Evolutionary conservation across 495 filamentous ascomycete species (phyloP).

Genomic region (Sporormia fimetaria): DNA sequence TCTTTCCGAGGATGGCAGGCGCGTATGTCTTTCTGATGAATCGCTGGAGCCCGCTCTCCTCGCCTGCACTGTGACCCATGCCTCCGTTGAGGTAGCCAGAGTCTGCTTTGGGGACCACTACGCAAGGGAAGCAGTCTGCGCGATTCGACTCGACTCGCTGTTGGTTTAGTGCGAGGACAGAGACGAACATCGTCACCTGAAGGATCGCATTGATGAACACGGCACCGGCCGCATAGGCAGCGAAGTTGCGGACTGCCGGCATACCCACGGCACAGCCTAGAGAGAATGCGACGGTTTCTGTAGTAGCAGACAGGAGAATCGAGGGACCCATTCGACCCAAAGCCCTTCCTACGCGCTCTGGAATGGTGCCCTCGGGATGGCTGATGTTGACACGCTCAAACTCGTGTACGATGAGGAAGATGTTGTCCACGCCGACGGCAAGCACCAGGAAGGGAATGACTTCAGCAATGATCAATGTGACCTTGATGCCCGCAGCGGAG

Average conservation of each 20-base stretch:
- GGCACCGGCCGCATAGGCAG: constrained; percentile 87
- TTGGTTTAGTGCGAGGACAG: constrained; percentile 84
- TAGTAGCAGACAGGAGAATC: constrained; percentile 87
- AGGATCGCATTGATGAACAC: constrained; percentile 93
- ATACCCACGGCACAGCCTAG: constrained; percentile 91
- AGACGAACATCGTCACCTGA: constrained; percentile 92
- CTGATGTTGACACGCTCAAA: constrained; percentile 90
- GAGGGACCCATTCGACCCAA: constrained; percentile 91
- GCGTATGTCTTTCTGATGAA: constrained; percentile 88
- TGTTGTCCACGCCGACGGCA: constrained; percentile 95
- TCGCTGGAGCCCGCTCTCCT: constrained; percentile 67
- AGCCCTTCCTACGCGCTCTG: constrained; percentile 70
- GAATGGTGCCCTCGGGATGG: constrained; percentile 74
- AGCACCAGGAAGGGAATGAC: constrained; percentile 96
- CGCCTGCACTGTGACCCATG: constrained; percentile 51
- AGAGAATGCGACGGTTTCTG: constrained; percentile 85
- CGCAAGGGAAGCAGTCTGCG: constrained; percentile 88
- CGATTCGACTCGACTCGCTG: constrained; percentile 69
- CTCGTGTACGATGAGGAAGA: constrained; percentile 96
- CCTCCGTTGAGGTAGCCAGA: constrained; percentile 41
- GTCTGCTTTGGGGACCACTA: constrained; percentile 58
- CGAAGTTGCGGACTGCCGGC: constrained; percentile 95
- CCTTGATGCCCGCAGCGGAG: constrained; percentile 78
- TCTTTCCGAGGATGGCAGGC: constrained; percentile 63
- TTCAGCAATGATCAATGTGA: constrained; percentile 93